Conservation (phyloP, 768 basidiomycete genomes). For the Phallus indusiatus region DNA sequence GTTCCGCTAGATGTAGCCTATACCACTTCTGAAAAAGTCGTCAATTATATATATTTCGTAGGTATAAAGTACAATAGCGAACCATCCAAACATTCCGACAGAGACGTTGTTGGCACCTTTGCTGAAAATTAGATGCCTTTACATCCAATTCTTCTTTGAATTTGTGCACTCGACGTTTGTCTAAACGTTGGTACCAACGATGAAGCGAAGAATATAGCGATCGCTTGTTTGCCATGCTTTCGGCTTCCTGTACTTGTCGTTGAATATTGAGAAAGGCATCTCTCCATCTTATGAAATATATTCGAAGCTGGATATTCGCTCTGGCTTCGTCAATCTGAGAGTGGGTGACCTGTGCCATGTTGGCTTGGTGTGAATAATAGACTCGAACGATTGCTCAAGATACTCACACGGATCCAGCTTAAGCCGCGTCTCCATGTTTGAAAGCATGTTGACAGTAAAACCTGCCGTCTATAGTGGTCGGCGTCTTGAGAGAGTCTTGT, state of each 20-base stretch:
- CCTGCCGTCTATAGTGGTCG: conserved; percentile 54
- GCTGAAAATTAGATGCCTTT: conserved; percentile 55
- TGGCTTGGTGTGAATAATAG: conserved; percentile 13
- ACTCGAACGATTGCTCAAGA: not conserved
- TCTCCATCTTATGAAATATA: conserved; percentile 55
- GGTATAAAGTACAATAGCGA: conserved; percentile 9
- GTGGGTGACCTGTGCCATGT: conserved; percentile 50
- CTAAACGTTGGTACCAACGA: conserved; percentile 46
- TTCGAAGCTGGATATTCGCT: conserved; percentile 52
- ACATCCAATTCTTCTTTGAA: conserved; percentile 66
- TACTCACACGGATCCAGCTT: conserved; percentile 64
- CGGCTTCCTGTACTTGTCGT: conserved; percentile 34
- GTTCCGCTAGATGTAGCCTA: conserved; percentile 44
- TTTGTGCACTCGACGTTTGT: conserved; percentile 43
- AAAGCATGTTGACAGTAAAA: conserved; percentile 61
- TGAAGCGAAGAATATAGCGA: conserved; percentile 32
- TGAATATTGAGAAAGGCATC: conserved; percentile 26
- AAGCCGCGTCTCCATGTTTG: conserved; percentile 65
- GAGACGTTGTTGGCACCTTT: conserved; percentile 44
- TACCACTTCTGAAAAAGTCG: conserved; percentile 43
- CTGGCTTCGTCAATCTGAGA: conserved; percentile 62
- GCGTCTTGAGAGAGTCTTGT: conserved; percentile 63
- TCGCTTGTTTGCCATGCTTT: conserved; percentile 34
- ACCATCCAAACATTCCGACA: conserved; percentile 45
- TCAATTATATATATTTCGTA: not conserved